A percentile compares a stretch with the other conserved stretches of the same genome.
Evolutionary conservation across 2,329 filamentous ascomycete genomes (phyloP).

Genomic region (Fusarium solani-melongenae): DNA sequence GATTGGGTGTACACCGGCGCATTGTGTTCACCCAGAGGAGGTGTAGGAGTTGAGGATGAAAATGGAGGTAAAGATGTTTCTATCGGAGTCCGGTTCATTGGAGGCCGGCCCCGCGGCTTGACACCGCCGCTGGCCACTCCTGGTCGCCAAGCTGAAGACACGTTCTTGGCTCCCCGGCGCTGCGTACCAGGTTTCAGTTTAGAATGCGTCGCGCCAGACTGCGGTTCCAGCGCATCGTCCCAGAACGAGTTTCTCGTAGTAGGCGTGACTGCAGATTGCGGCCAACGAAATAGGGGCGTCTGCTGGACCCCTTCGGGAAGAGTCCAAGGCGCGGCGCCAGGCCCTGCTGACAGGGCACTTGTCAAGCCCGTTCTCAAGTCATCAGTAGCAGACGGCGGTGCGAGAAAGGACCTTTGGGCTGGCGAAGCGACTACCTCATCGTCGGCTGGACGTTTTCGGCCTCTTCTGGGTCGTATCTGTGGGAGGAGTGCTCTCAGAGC

Average conservation of each 20-base stretch:
- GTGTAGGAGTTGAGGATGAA: slow-evolving; percentile 13
- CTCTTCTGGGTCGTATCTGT: slow-evolving; percentile 74
- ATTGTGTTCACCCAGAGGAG: slow-evolving; percentile 17
- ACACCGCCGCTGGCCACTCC: slow-evolving; percentile 70
- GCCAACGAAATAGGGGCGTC: slow-evolving; percentile 76
- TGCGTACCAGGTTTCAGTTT: slow-evolving; percentile 58
- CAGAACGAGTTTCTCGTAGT: slow-evolving; percentile 64
- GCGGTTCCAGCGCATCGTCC: slow-evolving; percentile 71
- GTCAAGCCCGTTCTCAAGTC: slow-evolving; percentile 48
- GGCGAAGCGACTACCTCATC: slow-evolving; percentile 62
- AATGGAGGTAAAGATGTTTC: slow-evolving; percentile 58
- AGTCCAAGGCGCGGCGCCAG: slow-evolving; percentile 50
- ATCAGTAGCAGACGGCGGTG: slow-evolving; percentile 61
- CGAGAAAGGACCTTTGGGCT: slow-evolving; percentile 71
- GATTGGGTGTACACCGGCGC: slow-evolving; percentile 12
- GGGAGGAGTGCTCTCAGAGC: slow-evolving; percentile 86
- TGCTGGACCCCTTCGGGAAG: slow-evolving; percentile 53
- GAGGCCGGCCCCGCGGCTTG: slow-evolving; percentile 83
- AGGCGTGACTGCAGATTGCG: slow-evolving; percentile 82
- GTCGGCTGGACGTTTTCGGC: slow-evolving; percentile 72
- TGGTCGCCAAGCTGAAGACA: slow-evolving; percentile 90
- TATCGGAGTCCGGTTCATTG: slow-evolving; percentile 69
- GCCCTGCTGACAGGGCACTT: slow-evolving; percentile 61
- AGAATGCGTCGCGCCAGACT: slow-evolving; percentile 78
- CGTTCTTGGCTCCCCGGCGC: slow-evolving; percentile 83